These are phyloP conservation scores for Tolypocladium sp. DNA, from an alignment of 2,329 filamentous ascomycete genomes.

Conservation along the genomic window DNA sequence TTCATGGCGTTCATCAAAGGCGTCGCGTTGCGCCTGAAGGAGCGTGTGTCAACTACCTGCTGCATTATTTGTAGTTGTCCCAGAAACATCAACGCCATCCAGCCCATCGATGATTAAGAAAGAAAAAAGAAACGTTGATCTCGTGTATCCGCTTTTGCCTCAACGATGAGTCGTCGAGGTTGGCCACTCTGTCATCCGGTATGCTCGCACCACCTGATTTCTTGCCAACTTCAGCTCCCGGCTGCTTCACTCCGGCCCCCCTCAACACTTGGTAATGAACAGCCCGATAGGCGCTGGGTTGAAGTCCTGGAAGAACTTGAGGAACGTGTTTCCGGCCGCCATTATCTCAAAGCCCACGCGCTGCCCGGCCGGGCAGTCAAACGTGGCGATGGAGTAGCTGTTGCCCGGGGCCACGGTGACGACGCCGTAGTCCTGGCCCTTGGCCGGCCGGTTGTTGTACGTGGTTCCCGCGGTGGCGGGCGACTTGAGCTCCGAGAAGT, in stretches of 20 bases:
- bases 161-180: not conserved
- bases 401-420: constrained; percentile 41
- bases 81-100: not conserved
- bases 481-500: constrained; percentile 39
- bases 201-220: not conserved
- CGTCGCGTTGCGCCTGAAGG: not conserved
- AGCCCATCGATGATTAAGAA: not conserved
- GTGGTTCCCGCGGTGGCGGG: constrained; percentile 40
- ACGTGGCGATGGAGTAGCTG: constrained; percentile 41
- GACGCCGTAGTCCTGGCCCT: constrained; percentile 31
- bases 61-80: not conserved
- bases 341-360: constrained; percentile 43
- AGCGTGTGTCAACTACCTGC: not conserved
- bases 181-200: no score
- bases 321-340: constrained; percentile 33
- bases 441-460: constrained; percentile 38
- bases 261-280: constrained; percentile 24
- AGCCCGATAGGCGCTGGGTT: constrained; percentile 38
- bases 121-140: not conserved
- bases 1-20: not conserved
- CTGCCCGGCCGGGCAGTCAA: constrained; percentile 44
- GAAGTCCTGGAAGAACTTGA: constrained; percentile 57
- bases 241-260: not conserved
- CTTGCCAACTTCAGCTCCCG: not conserved
- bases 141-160: not conserved